These are phyloP conservation scores for Periglandula ipomoeae DNA, from an alignment of 2,329 filamentous ascomycete genomes.

Conservation along the genomic window DNA sequence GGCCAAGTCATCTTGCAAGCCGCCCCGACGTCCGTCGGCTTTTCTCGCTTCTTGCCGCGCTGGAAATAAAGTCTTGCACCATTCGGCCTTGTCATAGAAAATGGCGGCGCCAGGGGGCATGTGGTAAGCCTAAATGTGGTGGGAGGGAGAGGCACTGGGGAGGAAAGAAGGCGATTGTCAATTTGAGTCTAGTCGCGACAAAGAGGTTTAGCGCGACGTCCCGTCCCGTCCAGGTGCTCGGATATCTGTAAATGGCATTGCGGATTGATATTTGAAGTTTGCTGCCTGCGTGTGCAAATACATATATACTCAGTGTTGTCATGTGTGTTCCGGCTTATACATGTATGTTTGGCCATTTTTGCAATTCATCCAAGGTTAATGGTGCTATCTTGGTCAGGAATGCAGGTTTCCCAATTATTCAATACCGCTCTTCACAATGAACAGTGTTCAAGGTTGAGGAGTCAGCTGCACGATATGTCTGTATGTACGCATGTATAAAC, in stretches of 20 bases:
- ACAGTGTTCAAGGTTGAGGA: background rate
- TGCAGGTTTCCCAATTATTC: too few species aligned
- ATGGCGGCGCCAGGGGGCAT: background rate
- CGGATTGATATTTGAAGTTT: background rate
- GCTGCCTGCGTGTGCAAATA: background rate
- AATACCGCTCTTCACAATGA: background rate
- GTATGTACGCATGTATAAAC: background rate
- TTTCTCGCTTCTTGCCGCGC: background rate
- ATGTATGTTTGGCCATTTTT: too few species aligned
- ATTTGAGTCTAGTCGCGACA: background rate
- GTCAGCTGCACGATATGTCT: background rate
- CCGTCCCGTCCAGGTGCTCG: constrained; percentile 1
- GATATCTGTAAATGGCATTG: too few species aligned
- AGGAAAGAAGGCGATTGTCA: background rate
- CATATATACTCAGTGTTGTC: too few species aligned
- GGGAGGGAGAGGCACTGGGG: background rate
- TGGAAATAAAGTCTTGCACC: background rate
- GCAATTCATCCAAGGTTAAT: too few species aligned
- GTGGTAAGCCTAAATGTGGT: background rate
- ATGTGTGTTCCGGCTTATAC: background rate
- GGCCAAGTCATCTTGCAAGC: background rate
- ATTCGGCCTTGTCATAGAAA: background rate
- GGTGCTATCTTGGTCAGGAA: too few species aligned
- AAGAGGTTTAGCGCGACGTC: background rate
- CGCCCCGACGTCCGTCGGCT: constrained; percentile 2